phyloP scores from a whole-genome alignment of 257 asterid genomes.

The Gentiana macrophylla region DNA sequence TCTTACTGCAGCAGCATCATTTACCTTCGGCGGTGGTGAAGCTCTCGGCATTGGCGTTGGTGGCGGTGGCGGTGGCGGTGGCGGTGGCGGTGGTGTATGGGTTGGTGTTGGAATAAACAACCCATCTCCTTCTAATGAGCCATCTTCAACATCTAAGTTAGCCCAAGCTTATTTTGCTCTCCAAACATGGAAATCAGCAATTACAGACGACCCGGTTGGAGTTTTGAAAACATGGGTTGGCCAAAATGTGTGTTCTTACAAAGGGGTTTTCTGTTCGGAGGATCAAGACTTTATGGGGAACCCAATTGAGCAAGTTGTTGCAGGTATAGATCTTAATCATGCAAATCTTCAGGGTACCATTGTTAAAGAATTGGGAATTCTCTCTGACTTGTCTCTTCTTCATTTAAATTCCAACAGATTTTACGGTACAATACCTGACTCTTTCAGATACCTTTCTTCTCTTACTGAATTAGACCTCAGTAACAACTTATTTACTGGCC shows the following conservation, averaged over 20 bases:
- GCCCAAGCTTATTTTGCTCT: constrained; percentile 49
- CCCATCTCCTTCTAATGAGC: constrained; percentile 16
- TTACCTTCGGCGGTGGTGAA: constrained; percentile 32
- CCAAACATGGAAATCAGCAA: constrained; percentile 85
- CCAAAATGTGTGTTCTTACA: constrained; percentile 58
- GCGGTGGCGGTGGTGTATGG: constrained; percentile 12
- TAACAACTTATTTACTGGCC: constrained; percentile 63
- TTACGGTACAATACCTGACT: constrained; percentile 42
- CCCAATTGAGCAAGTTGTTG: constrained; percentile 27
- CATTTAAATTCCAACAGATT: constrained; percentile 79
- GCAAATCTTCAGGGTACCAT: constrained; percentile 56
- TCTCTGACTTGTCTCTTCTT: constrained; percentile 44
- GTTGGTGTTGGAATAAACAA: constrained; percentile 16
- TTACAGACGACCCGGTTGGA: constrained; percentile 57
- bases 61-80: constrained; percentile 17
- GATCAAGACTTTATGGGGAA: constrained; percentile 43
- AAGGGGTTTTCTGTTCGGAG: constrained; percentile 57
- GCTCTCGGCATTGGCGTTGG: constrained; percentile 31
- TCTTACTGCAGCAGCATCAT: constrained; percentile 20
- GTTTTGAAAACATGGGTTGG: constrained; percentile 53
- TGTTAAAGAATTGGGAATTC: constrained; percentile 38
- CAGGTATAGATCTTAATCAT: constrained; percentile 80
- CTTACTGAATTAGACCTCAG: constrained; percentile 75
- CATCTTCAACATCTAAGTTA: constrained; percentile 14
- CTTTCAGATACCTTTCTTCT: constrained; percentile 27